Evolutionary conservation across 495 filamentous ascomycete species (phyloP), one percentile per base, ranked within the genome.

Genomic region (Aspergillus sclerotioniger): DNA sequence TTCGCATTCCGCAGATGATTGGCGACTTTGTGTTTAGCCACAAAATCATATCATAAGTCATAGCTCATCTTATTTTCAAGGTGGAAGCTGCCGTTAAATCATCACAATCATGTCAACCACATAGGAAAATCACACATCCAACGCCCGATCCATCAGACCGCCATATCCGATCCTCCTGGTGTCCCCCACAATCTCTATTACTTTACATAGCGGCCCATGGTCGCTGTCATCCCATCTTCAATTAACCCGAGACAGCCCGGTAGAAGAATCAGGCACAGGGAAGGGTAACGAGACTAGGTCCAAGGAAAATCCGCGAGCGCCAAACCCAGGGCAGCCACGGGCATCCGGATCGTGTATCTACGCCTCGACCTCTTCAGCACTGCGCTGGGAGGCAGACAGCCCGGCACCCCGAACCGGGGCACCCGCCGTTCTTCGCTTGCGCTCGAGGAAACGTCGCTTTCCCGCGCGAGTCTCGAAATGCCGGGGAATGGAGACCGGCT

Each of bases 391-490:
- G 31, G 73, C 72, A 49, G 65, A 69, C 28, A 64, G n/a, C 17
- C 53, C 39, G 41, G 59, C 20, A 21, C 60, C 54, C 39, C 62
- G 46, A 45, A 51, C 48, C 19, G 57, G 50, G 39, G 41, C 49
- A 25, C 62, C 59, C 41, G 58, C 28, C 13, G 58, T 46, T 16
- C 70, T 67, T 16, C 52, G 59, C 32, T 60, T 63, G n/a, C 90
- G 80, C 67, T 91, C 90, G 51, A 84, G 77, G 84, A 90, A 96
- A 66, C 80, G 83, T 62, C 90, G 84, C 74, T 97, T 98, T 12
- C 93, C 93, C 35, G 87, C 82, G 37, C 93, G 81, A 1, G 91
- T 96, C 71, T 97, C 91, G 67, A 93, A 92, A 72, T 96, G 91
- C 32, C 88, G 86, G 20, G 90, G 88, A 29, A 88, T 82, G 20